These are phyloP conservation scores for Colletotrichum australisinense DNA, from an alignment of 2,329 filamentous ascomycete genomes.

Conservation along the genomic window DNA sequence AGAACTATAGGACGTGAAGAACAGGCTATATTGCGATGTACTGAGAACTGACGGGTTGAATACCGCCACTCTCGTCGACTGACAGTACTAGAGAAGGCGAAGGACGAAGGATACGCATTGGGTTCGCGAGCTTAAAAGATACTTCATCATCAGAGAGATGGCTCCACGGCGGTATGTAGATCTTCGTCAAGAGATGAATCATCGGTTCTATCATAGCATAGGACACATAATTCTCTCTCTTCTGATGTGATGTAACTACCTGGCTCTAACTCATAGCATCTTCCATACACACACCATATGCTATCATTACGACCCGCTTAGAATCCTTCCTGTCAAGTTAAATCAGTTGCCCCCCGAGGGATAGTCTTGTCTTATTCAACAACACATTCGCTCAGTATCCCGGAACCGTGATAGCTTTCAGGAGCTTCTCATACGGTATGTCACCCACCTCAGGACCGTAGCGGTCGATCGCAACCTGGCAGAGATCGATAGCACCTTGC, in stretches of 20 bases:
- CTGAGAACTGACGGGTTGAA: not conserved
- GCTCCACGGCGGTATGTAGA: too few species aligned
- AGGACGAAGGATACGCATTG: too few species aligned
- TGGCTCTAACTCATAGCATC: not conserved
- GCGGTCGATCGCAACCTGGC: conserved; percentile 4
- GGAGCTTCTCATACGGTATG: conserved; percentile 14
- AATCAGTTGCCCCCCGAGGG: not conserved
- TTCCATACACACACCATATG: not conserved
- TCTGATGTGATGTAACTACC: not conserved
- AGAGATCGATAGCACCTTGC: not conserved
- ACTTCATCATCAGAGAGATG: too few species aligned
- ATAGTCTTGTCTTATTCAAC: too few species aligned
- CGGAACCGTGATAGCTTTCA: not conserved
- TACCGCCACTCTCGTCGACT: not conserved
- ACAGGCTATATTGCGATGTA: not conserved
- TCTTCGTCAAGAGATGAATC: too few species aligned
- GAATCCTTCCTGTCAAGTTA: not conserved
- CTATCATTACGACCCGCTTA: not conserved
- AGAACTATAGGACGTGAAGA: not conserved
- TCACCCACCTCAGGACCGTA: conserved; percentile 1
- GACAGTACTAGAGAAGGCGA: too few species aligned
- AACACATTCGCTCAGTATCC: not conserved
- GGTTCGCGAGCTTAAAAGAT: too few species aligned
- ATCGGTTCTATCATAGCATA: too few species aligned
- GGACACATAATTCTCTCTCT: too few species aligned